These are phyloP conservation scores for Penicillium coprophilum DNA, from an alignment of 495 filamentous ascomycete genomes.

Conservation along the genomic window DNA sequence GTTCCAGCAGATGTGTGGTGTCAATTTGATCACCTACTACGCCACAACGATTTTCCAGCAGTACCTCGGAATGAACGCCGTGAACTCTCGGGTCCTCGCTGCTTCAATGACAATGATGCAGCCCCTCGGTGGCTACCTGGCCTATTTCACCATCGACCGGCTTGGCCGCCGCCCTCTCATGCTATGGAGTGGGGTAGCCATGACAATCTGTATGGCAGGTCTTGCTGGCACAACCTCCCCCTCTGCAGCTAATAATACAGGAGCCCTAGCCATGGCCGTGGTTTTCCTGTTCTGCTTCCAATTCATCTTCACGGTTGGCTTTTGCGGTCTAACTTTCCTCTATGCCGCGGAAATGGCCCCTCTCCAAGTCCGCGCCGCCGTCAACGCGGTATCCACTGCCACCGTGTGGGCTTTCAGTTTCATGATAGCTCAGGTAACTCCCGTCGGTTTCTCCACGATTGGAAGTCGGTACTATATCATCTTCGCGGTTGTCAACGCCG, in stretches of 20 bases:
- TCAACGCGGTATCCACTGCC: slow-evolving; percentile 62
- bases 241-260: slow-evolving; percentile 26
- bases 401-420: slow-evolving; percentile 65
- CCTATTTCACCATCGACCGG: slow-evolving; percentile 75
- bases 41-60: slow-evolving; percentile 58
- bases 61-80: slow-evolving; percentile 59
- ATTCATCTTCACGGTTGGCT: slow-evolving; percentile 44
- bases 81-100: slow-evolving; percentile 78
- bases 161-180: slow-evolving; percentile 69
- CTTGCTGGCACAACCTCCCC: slow-evolving; percentile 49
- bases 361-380: slow-evolving; percentile 63
- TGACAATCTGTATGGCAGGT: slow-evolving; percentile 60
- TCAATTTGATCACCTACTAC: slow-evolving; percentile 62
- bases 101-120: slow-evolving; percentile 77
- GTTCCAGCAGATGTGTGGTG: slow-evolving; percentile 58
- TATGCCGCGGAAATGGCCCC: slow-evolving; percentile 66
- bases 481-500: slow-evolving; percentile 48
- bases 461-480: slow-evolving; percentile 51
- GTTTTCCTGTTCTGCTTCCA: slow-evolving; percentile 43
- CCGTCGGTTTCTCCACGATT: slow-evolving; percentile 46
- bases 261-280: slow-evolving; percentile 41
- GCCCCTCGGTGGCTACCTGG: slow-evolving; percentile 67
- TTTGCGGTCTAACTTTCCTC: slow-evolving; percentile 68
- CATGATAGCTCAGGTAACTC: slow-evolving; percentile 46
- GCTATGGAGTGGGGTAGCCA: slow-evolving; percentile 51